Base-by-base conservation (phyloP, 2,329 filamentous ascomycete species). In the Epichloe elymi region DNA sequence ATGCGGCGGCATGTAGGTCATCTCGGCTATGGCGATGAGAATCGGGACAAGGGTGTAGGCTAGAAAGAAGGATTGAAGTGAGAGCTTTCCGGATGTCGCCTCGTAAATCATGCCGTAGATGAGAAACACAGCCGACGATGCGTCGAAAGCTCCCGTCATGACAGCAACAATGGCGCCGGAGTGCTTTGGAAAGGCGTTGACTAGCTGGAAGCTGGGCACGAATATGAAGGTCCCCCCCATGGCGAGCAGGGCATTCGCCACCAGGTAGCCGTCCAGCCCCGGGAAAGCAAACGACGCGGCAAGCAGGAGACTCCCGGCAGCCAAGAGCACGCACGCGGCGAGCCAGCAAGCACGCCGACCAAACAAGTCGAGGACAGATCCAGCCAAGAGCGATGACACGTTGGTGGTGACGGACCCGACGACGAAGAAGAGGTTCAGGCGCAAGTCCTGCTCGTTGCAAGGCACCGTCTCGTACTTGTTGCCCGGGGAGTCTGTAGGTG, bases 341-440 rank as follows among this genome's bases (percentile, higher is more conserved):
- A 65, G 72, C 3, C 86, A 85, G 59, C 85, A 86, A 4, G 87
- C 74, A 51, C 85, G 78, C 14, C 90, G 90, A 1, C 90, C 90
- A 61, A 80, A 90, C 55, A 81, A 76, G 67, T 95, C 90, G 20
- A 95, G 77, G 43, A 95, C 84, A 3, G 87, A 86, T 44, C 90
- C 90, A 11, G 95, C 82, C 2, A 89, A 87, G 6, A 95, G 74
- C 12, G 90, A 89, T 40, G 82, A 87, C 12, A 95, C 85, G 60
- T 95, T 95, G 39, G 89, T 94, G 6, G 80, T 85, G 10, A 95
- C 88, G 14, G 88, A 89, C 12, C 89, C 89, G 40, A 89, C 78
- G 5, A 88, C 94, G 72, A 95, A 95, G 86, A 95, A 95, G 57
- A 95, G 72, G 65, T 95, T 95, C 51, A 95, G 75, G 53, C 74